Conservation (phyloP, 1,284 basidiomycete species). For the Pseudozyma sp. region DNA sequence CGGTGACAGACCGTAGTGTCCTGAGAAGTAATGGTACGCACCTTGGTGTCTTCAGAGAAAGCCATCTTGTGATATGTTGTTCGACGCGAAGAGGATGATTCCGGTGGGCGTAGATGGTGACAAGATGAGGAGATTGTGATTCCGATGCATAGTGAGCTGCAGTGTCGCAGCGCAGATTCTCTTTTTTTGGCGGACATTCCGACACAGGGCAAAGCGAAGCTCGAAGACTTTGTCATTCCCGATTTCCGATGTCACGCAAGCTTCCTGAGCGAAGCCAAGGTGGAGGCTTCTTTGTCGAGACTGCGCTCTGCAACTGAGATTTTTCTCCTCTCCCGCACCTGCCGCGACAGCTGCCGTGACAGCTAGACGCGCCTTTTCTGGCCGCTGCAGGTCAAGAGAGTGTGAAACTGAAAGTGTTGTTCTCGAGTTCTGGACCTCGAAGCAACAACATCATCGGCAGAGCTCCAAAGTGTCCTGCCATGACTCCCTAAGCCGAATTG, state of each 20-base stretch:
- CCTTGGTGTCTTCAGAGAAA: slow-evolving; percentile 67
- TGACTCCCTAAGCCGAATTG: too few species aligned
- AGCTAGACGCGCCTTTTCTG: neutral
- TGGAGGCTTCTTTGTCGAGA: slow-evolving; percentile 15
- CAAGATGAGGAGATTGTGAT: neutral
- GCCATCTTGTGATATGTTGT: slow-evolving; percentile 39
- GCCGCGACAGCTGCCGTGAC: neutral
- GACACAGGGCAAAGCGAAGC: slow-evolving; percentile 1
- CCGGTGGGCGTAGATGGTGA: neutral
- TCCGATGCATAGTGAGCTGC: slow-evolving; percentile 3
- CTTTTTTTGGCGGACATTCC: neutral
- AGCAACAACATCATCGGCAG: neutral
- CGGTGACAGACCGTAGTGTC: too few species aligned
- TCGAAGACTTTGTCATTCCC: slow-evolving; percentile 5
- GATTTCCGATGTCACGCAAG: slow-evolving; percentile 24
- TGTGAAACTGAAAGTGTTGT: slow-evolving; percentile 8
- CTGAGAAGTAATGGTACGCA: slow-evolving; percentile 13
- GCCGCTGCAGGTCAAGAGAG: neutral
- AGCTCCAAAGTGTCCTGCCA: too few species aligned
- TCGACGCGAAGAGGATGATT: neutral
- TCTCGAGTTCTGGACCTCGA: slow-evolving; percentile 2
- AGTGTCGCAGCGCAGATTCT: slow-evolving; percentile 6
- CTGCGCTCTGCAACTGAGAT: neutral
- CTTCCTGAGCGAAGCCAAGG: slow-evolving; percentile 5
- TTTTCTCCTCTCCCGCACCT: neutral